These are phyloP conservation scores for Logfia minima DNA, from an alignment of 129 eudicot genomes.

Conservation along the genomic window DNA sequence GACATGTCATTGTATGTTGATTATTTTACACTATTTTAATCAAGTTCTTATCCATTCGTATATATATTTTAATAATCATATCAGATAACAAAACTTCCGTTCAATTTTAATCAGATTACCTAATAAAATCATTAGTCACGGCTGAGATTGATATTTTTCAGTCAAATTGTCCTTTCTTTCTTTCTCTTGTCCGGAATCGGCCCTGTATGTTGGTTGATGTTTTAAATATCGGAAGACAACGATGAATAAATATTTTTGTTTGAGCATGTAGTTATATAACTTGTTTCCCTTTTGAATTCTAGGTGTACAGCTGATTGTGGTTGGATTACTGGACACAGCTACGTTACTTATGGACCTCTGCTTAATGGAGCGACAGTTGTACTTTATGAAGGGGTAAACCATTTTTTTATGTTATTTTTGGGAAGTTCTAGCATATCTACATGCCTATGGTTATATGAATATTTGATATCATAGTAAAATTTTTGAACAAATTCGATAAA, in stretches of 20 bases:
- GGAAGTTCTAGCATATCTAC: background rate
- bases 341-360: constrained; percentile 97
- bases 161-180: background rate
- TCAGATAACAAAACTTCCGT: background rate
- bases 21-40: too few species aligned
- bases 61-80: constrained; percentile 6
- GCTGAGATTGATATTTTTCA: background rate
- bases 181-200: constrained; percentile 1
- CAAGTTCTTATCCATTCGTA: background rate
- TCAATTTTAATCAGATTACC: constrained; percentile 13
- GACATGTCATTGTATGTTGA: background rate
- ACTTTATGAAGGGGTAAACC: constrained; percentile 89
- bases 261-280: background rate
- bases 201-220: background rate
- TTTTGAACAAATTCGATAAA: background rate
- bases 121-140: background rate
- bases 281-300: constrained; percentile 17
- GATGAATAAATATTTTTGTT: constrained; percentile 12
- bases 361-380: constrained; percentile 89
- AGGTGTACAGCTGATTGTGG: constrained; percentile 99
- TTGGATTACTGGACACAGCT: constrained; percentile 99
- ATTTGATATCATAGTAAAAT: background rate
- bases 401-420: constrained; percentile 12
- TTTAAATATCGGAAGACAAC: background rate
- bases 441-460: background rate